Conservation (phyloP, 140 eudicot genomes). For the Bidens hawaiensis region DNA sequence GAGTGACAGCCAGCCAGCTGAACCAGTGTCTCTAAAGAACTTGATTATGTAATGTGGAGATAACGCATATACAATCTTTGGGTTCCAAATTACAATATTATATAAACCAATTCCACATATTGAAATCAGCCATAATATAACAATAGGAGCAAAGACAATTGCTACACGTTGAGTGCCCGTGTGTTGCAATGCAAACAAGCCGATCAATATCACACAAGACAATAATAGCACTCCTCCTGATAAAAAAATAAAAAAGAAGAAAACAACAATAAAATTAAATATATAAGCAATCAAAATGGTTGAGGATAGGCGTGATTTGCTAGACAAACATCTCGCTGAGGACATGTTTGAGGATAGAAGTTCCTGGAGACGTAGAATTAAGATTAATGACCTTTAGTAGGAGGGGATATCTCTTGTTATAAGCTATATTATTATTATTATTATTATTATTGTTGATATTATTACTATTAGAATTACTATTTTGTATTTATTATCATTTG, state of each 20-base stretch:
- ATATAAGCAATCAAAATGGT: too few relatives aligned
- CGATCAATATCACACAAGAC: constrained; percentile 69
- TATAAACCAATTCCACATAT: constrained; percentile 71
- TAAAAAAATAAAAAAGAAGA: background rate
- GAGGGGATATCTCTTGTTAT: too few relatives aligned
- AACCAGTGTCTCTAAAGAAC: constrained; percentile 66
- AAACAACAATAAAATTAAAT: background rate
- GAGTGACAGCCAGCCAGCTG: constrained; percentile 85
- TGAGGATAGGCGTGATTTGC: too few relatives aligned
- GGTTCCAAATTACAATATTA: constrained; percentile 73
- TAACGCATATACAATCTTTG: constrained; percentile 62
- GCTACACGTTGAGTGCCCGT: constrained; percentile 86
- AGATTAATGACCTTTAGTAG: too few relatives aligned
- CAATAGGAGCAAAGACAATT: constrained; percentile 73
- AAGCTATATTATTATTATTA: too few relatives aligned
- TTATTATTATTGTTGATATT: too few relatives aligned
- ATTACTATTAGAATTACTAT: too few relatives aligned
- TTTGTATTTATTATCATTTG: too few relatives aligned
- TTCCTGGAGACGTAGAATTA: too few relatives aligned
- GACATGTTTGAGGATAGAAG: too few relatives aligned
- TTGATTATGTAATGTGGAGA: constrained; percentile 87
- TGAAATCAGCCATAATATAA: constrained; percentile 70
- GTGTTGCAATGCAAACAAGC: constrained; percentile 87
- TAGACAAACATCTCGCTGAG: too few relatives aligned
- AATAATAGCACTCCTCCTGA: constrained; percentile 55